Evolutionary conservation across 192 early-diverging fungal species (phyloP).

Genomic region (Coemansia sp.): DNA sequence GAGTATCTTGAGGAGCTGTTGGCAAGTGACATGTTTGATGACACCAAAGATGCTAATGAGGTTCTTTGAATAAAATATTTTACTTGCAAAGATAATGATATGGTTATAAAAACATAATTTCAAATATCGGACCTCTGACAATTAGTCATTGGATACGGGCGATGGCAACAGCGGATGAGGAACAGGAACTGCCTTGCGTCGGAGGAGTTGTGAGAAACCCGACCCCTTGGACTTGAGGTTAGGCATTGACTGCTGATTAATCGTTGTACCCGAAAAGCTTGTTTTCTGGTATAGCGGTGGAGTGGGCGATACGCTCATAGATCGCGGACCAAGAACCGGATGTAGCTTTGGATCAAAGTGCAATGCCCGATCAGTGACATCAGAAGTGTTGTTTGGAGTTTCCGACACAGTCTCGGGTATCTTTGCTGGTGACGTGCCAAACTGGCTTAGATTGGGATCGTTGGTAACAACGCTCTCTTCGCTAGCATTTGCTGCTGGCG

Average conservation of each 20-base stretch:
- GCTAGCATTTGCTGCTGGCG: background rate
- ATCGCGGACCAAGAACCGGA: conserved; percentile 26
- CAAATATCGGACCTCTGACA: background rate
- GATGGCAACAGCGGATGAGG: conserved; percentile 4
- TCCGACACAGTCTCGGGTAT: background rate
- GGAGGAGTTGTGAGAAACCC: background rate
- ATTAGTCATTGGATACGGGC: conserved; percentile 6
- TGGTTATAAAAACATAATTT: background rate
- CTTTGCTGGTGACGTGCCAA: background rate
- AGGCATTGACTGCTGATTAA: background rate
- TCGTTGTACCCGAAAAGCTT: conserved; percentile 2
- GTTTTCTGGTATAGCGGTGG: conserved; percentile 8
- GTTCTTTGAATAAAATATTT: background rate
- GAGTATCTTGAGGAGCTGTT: conserved; percentile 12
- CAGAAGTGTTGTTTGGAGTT: background rate
- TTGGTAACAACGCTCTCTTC: background rate
- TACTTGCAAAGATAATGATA: background rate
- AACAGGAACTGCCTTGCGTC: background rate
- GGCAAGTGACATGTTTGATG: too few species aligned
- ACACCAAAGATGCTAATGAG: background rate
- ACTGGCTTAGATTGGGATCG: background rate
- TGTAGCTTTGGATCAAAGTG: conserved; percentile 32
- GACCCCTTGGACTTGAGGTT: conserved; percentile 1
- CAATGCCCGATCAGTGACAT: background rate
- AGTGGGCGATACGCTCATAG: conserved; percentile 30